A percentile compares a stretch with the other conserved stretches of the same genome.
phyloP scores from a whole-genome alignment of 1,284 basidiomycete genomes.

The Boletus smithii region DNA sequence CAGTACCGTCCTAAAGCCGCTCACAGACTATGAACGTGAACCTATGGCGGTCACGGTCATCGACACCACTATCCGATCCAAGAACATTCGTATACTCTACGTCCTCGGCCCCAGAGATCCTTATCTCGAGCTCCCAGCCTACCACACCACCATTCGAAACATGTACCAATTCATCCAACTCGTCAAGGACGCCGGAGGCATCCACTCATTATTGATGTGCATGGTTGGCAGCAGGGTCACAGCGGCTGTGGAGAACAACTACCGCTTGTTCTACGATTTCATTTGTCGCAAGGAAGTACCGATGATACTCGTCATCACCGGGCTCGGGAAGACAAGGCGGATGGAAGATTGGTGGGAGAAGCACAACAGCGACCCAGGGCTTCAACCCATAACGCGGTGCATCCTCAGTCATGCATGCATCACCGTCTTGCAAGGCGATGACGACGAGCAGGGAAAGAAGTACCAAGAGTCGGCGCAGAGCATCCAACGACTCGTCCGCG shows the following conservation, averaged over 20 bases:
- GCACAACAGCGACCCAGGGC: conserved; percentile 14
- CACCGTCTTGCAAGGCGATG: conserved; percentile 25
- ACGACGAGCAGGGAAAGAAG: conserved; percentile 11
- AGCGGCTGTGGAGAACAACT: conserved; percentile 20
- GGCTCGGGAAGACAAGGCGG: conserved; percentile 24
- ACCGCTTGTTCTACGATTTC: conserved; percentile 23
- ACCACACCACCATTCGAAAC: conserved; percentile 19
- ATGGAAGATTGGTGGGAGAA: conserved; percentile 34
- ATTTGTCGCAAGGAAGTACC: conserved; percentile 25
- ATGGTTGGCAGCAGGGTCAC: conserved; percentile 25
- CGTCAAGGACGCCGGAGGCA: conserved; percentile 18
- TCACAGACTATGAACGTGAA: conserved; percentile 26
- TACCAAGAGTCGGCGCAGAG: conserved; percentile 14
- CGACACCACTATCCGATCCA: conserved; percentile 23
- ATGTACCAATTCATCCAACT: conserved; percentile 17
- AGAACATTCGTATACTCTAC: conserved; percentile 23
- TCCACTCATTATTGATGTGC: conserved; percentile 31
- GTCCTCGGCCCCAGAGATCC: conserved; percentile 25
- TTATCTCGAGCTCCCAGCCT: conserved; percentile 17
- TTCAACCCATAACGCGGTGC: conserved; percentile 10
- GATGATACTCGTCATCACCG: conserved; percentile 27
- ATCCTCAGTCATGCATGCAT: conserved; percentile 24
- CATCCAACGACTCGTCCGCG: conserved; percentile 12
- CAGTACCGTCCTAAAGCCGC: conserved; percentile 23
- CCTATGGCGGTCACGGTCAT: conserved; percentile 22